phyloP scores from a whole-genome alignment of 306 rosid genomes.

The Leucaena leucocephala region DNA sequence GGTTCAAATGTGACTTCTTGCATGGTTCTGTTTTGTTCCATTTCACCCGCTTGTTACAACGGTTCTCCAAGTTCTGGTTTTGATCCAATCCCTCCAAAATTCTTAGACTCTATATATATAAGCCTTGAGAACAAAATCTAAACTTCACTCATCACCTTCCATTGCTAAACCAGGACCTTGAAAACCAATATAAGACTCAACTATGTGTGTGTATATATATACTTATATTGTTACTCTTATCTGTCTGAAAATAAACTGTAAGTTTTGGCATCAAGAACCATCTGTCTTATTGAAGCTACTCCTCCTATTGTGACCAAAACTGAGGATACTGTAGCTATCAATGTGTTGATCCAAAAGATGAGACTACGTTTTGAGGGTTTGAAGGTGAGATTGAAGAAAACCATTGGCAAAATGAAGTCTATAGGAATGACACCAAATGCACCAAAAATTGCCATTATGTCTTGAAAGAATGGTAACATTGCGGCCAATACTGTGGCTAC shows the following conservation, averaged over 20 bases:
- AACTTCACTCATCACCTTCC: neutral
- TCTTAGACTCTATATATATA: neutral
- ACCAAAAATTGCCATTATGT: conserved; percentile 77
- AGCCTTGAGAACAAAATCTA: neutral
- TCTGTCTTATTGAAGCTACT: conserved; percentile 74
- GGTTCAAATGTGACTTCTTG: neutral
- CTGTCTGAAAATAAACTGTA: conserved; percentile 64
- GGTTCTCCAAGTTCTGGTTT: neutral
- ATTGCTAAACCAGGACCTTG: neutral
- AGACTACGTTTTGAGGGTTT: conserved; percentile 66
- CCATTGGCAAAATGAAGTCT: conserved; percentile 83
- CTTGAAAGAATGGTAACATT: conserved; percentile 86
- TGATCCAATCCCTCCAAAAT: neutral
- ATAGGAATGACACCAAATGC: conserved; percentile 83
- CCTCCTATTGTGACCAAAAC: conserved; percentile 63
- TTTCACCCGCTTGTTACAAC: no score
- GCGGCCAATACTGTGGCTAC: conserved; percentile 66
- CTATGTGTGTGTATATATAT: neutral
- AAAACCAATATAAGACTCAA: neutral
- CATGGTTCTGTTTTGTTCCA: no score
- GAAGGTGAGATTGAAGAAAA: conserved; percentile 70
- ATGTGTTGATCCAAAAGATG: conserved; percentile 64
- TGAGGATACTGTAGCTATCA: conserved; percentile 52
- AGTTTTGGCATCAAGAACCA: conserved; percentile 69
- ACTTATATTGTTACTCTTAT: neutral